Percentiles rank a stretch among this genome's conserved stretches.
Conservation (phyloP, 495 filamentous ascomycete species). For the Neurospora sp. region DNA sequence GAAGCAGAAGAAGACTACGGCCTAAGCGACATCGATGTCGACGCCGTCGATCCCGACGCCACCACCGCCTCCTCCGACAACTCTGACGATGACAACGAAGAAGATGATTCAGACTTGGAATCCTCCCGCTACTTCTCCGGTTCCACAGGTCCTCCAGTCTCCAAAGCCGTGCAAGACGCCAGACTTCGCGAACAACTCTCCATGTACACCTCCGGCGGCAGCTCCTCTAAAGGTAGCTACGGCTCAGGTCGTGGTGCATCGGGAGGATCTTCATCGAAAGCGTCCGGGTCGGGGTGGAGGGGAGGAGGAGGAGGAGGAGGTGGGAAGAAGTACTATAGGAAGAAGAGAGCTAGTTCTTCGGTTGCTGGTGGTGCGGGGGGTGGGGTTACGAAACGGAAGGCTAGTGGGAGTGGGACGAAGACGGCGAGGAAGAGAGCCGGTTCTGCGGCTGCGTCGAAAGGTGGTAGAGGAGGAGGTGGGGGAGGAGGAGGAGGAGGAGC, state of each 20-base stretch:
- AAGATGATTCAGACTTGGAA: constrained; percentile 13
- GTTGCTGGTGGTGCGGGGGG: neutral
- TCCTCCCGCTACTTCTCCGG: constrained; percentile 8
- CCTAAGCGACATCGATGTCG: constrained; percentile 34
- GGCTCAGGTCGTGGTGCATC: constrained; percentile 9
- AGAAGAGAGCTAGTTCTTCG: neutral
- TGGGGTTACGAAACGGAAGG: neutral
- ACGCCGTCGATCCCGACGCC: constrained; percentile 39
- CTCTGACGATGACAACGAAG: constrained; percentile 17
- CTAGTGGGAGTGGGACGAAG: neutral
- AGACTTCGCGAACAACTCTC: rapidly evolving
- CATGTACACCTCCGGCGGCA: neutral
- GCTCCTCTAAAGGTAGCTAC: constrained; percentile 7
- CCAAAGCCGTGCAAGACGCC: neutral
- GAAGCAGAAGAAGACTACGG: constrained; percentile 51
- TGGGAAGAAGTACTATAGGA: constrained; percentile 9
- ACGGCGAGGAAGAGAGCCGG: neutral
- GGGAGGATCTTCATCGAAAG: neutral
- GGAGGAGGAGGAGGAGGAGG: constrained; percentile 2
- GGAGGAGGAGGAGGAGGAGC: neutral
- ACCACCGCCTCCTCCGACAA: constrained; percentile 12
- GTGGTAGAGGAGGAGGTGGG: too few species aligned
- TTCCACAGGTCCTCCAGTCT: neutral
- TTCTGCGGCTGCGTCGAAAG: too few species aligned
- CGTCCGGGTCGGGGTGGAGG: neutral